Percentiles rank a stretch among this genome's conserved stretches.
phyloP scores from a whole-genome alignment of 2,329 filamentous ascomycete species.

The Botryosphaeria dothidea region DNA sequence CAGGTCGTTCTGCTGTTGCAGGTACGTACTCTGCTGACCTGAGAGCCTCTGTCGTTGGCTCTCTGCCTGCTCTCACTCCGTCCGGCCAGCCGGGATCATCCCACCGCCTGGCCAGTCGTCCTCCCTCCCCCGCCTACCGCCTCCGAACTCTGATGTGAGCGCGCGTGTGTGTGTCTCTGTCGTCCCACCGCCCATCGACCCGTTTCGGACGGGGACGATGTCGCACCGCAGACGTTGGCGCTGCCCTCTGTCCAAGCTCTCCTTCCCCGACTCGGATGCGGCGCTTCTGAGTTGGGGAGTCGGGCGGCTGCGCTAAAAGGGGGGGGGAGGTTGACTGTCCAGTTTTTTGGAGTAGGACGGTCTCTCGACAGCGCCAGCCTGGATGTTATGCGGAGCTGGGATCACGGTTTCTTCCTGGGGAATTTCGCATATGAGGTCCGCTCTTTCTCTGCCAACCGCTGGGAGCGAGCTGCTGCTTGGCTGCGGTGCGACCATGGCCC shows the following conservation, averaged over 20 bases:
- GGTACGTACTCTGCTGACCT: no score
- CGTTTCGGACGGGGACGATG: neutral
- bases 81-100: no score
- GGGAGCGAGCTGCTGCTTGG: neutral
- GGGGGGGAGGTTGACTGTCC: neutral
- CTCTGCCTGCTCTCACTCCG: neutral
- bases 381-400: no score
- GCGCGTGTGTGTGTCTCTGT: neutral
- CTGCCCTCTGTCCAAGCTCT: neutral
- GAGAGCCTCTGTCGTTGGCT: no score
- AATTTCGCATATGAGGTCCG: neutral
- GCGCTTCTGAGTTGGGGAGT: neutral
- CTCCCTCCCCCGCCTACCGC: neutral
- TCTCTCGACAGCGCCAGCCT: no score
- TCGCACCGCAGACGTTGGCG: neutral
- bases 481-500: neutral
- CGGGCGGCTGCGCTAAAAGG: neutral
- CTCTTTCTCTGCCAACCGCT: neutral
- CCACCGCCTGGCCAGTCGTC: neutral
- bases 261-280: neutral
- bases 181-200: conserved; percentile 1
- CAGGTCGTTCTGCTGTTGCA: neutral
- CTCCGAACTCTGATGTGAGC: conserved; percentile 4
- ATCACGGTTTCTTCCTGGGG: no score
- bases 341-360: neutral